phyloP scores from a whole-genome alignment of 306 rosid species.

The Gleditsia sinensis region DNA sequence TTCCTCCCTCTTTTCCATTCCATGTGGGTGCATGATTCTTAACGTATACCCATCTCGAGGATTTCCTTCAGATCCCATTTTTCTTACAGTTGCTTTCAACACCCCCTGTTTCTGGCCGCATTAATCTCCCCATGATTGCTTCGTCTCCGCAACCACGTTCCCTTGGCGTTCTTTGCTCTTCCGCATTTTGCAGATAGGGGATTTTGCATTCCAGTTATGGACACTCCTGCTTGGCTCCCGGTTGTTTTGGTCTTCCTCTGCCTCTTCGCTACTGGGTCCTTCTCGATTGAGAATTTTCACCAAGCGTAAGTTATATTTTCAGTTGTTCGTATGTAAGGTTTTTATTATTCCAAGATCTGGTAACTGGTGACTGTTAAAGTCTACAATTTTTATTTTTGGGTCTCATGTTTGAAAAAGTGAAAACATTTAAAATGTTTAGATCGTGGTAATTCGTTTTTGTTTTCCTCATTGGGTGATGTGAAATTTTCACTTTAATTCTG shows the following conservation, averaged over 20 bases:
- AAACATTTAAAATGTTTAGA: neutral
- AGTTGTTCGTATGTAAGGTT: slow-evolving; percentile 21
- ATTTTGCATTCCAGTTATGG: slow-evolving; percentile 48
- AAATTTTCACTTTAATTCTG: neutral
- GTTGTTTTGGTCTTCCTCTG: slow-evolving; percentile 40
- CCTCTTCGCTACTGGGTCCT: slow-evolving; percentile 49
- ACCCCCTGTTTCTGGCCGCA: neutral
- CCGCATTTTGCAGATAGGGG: slow-evolving; percentile 33
- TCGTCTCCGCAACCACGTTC: slow-evolving; percentile 12
- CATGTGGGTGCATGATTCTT: slow-evolving; percentile 47
- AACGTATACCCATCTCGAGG: slow-evolving; percentile 53
- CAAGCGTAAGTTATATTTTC: slow-evolving; percentile 70
- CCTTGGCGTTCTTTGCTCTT: slow-evolving; percentile 13
- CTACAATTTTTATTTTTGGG: neutral
- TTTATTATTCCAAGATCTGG: slow-evolving; percentile 4
- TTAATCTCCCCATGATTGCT: slow-evolving; percentile 29
- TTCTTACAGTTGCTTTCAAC: slow-evolving; percentile 24
- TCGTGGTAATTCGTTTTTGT: slow-evolving; percentile 3
- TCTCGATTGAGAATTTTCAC: slow-evolving; percentile 55
- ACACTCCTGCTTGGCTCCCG: slow-evolving; percentile 41
- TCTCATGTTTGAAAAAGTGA: neutral
- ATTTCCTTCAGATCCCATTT: slow-evolving; percentile 61
- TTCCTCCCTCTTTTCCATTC: neutral
- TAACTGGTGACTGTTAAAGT: neutral
- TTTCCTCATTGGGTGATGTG: neutral